Conservation (phyloP, 225 moss, liverwort and hornwort genomes). For the Lunularia cruciata region DNA sequence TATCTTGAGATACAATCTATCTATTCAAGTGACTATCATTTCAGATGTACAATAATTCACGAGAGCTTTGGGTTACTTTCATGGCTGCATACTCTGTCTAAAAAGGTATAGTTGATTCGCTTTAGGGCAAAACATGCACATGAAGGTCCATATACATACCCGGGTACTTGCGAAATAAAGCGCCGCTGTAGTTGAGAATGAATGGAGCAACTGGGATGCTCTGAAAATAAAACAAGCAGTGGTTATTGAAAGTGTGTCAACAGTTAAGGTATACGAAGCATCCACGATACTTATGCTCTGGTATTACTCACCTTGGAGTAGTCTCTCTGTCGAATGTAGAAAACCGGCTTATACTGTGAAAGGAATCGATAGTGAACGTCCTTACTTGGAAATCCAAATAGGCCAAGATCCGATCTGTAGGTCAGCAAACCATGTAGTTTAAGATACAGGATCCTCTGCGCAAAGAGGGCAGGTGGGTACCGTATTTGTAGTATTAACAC, state of each 20-base stretch:
- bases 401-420: conserved; percentile 78
- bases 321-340: conserved; percentile 88
- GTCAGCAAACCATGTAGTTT: neutral
- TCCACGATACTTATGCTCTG: too few relatives aligned
- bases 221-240: conserved; percentile 19
- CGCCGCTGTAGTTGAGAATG: conserved; percentile 93
- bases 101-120: too few relatives aligned
- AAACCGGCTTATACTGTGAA: conserved; percentile 82
- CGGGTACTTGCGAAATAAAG: conserved; percentile 88
- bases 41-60: neutral
- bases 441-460: too few relatives aligned
- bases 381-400: conserved; percentile 91
- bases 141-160: conserved; percentile 26
- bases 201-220: conserved; percentile 87
- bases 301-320: conserved; percentile 66
- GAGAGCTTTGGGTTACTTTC: too few relatives aligned
- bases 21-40: neutral
- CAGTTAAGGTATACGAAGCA: too few relatives aligned
- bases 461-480: too few relatives aligned
- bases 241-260: neutral
- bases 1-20: neutral
- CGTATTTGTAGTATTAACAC: too few relatives aligned
- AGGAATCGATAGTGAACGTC: conserved; percentile 87
- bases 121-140: neutral
- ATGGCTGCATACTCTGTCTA: too few relatives aligned